Base-by-base conservation (phyloP, 768 basidiomycete genomes). In the Agrocybe praecox region DNA sequence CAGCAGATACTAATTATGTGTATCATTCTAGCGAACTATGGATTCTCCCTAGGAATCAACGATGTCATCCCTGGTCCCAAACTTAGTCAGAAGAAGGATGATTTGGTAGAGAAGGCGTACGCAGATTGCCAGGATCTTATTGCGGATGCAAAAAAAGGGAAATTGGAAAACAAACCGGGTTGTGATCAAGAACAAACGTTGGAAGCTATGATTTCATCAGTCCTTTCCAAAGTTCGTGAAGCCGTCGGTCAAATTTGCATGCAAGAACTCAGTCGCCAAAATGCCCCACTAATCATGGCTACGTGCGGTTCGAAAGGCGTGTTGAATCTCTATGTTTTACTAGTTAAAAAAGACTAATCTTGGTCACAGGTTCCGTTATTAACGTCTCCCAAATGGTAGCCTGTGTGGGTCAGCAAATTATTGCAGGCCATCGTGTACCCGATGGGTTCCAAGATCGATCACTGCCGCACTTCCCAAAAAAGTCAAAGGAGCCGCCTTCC, bases 381-480 rank as follows among this genome's bases (percentile, higher is more conserved):
- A 99, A 99, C 73, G 97, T 99, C 53, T 96, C 94, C 21, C 97
- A 99, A 76, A 99, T 99, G 97, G 96, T 98, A 52, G 97, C 96
- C 67, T 98, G 96, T 84, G 97, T 99, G 63, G 97, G 97, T 6
- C 97, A 99, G 68, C 97, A 99, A 70, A 98, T 98, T 72, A 98
- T 99, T 60, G 87, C 94, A 18, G 97, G 97, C 7, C 90, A 93
- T 75, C 97, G 97, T 84, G 95, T 99, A 6, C 96, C 95, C 0
- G 90, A 98, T 80, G 97, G 96, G 26, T 99, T 99, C 78, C 96
- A 98, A 74, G 97, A 99, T 73, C 90, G 97, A 33, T 96, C 97
- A 1, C 80, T 99, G n/a, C 97, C 97, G 0, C 97, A 99, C 72
- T 99, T 98, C 73, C 92, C 89, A 12, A 98, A 98, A 76, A 96